phyloP scores from a whole-genome alignment of 441 rosid genomes.

The Jatropha multifida region DNA sequence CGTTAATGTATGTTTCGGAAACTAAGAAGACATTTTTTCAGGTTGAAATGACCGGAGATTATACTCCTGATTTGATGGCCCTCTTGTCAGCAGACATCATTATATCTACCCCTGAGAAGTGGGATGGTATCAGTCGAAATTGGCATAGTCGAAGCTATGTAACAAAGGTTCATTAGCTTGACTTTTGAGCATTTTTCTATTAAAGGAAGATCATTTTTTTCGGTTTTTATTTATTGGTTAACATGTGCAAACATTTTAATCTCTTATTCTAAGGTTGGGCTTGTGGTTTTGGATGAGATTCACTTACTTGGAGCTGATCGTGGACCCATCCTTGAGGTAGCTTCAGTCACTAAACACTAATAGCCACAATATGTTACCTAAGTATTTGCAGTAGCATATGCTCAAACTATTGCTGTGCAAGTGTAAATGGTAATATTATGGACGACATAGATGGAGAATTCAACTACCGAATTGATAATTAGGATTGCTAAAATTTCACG shows the following conservation, averaged over 20 bases:
- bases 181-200: slow-evolving; percentile 20
- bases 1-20: background rate
- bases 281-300: slow-evolving; percentile 97
- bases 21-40: slow-evolving; percentile 25
- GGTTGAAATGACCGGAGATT: slow-evolving; percentile 99
- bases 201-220: background rate
- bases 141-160: slow-evolving; percentile 99
- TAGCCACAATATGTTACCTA: background rate
- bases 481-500: slow-evolving; percentile 4
- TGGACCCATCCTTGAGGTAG: slow-evolving; percentile 99
- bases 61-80: slow-evolving; percentile 97
- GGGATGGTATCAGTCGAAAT: slow-evolving; percentile 99
- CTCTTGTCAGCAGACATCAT: slow-evolving; percentile 98
- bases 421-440: background rate
- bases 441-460: background rate
- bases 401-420: background rate
- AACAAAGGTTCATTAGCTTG: slow-evolving; percentile 59
- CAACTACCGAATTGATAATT: background rate
- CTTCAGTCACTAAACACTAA: slow-evolving; percentile 16
- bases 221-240: slow-evolving; percentile 9
- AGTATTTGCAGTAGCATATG: background rate
- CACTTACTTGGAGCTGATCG: slow-evolving; percentile 99
- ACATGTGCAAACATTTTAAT: slow-evolving; percentile 6
- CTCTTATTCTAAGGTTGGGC: slow-evolving; percentile 70
- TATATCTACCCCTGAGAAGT: slow-evolving; percentile 98